These are phyloP conservation scores for Forsythia suspensa DNA, from an alignment of 257 asterid species.

Conservation along the genomic window DNA sequence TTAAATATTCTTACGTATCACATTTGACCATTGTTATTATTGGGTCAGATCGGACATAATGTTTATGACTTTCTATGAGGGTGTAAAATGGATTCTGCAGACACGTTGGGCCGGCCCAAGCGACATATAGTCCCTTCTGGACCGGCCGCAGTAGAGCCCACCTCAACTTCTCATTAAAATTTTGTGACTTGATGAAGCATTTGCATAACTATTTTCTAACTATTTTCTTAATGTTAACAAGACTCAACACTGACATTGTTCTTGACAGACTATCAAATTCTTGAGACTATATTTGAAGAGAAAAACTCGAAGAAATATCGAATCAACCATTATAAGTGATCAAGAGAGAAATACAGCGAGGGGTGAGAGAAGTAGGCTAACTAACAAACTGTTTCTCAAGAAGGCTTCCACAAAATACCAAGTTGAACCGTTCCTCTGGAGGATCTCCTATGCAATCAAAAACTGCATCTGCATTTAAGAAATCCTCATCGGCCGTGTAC, in stretches of 20 bases:
- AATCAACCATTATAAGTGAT: background rate
- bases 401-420: conserved; percentile 81
- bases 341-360: background rate
- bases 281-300: background rate
- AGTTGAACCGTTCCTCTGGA: conserved; percentile 87
- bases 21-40: no score
- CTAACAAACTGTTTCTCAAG: conserved; percentile 70
- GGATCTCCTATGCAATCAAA: conserved; percentile 97
- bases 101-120: no score
- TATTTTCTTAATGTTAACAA: background rate
- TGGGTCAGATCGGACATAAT: no score
- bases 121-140: no score
- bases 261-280: background rate
- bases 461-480: conserved; percentile 89
- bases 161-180: background rate
- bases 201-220: background rate
- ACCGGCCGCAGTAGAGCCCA: background rate
- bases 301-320: background rate
- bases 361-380: conserved; percentile 15
- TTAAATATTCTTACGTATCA: no score
- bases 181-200: background rate
- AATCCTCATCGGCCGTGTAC: conserved; percentile 90
- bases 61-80: no score
- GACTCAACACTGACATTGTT: background rate
- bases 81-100: no score